These are phyloP conservation scores for Neurospora sp. DNA, from an alignment of 495 filamentous ascomycete genomes.

Conservation along the genomic window DNA sequence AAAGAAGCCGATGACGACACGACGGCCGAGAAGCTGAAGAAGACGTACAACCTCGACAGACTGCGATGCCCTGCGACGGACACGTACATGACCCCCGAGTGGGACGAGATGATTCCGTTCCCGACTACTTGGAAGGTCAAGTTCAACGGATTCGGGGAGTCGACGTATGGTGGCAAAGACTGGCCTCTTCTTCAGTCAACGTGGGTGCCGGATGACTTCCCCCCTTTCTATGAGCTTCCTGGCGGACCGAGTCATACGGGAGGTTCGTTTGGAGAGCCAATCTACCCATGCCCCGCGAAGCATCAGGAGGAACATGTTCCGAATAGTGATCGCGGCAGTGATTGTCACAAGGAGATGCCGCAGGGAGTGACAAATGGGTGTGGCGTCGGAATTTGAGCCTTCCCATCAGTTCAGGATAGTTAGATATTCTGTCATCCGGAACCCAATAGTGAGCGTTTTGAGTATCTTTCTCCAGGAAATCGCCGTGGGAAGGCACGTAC, in stretches of 20 bases:
- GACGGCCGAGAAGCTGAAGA: neutral
- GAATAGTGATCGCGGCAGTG: neutral
- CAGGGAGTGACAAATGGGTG: neutral
- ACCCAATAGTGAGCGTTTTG: neutral
- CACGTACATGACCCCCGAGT: constrained; percentile 11
- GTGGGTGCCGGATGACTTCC: neutral
- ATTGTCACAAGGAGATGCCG: neutral
- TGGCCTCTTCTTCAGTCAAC: neutral
- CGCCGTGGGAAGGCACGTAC: too few relatives aligned
- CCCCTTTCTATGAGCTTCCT: constrained; percentile 5
- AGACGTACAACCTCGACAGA: neutral
- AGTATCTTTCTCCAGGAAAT: neutral
- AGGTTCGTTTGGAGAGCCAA: neutral
- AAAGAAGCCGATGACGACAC: neutral
- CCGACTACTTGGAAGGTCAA: constrained; percentile 12
- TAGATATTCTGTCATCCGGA: neutral
- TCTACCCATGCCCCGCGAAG: neutral
- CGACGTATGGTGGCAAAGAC: constrained; percentile 1
- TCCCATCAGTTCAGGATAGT: neutral
- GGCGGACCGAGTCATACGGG: neutral
- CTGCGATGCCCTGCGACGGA: constrained; percentile 2
- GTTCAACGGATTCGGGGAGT: constrained; percentile 11
- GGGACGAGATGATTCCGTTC: constrained; percentile 13
- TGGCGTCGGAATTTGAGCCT: neutral
- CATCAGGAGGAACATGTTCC: neutral